A percentile compares a stretch with the other conserved stretches of the same genome.
Conservation (phyloP, 2,329 filamentous ascomycete species). For the Hypoxylon sp. region DNA sequence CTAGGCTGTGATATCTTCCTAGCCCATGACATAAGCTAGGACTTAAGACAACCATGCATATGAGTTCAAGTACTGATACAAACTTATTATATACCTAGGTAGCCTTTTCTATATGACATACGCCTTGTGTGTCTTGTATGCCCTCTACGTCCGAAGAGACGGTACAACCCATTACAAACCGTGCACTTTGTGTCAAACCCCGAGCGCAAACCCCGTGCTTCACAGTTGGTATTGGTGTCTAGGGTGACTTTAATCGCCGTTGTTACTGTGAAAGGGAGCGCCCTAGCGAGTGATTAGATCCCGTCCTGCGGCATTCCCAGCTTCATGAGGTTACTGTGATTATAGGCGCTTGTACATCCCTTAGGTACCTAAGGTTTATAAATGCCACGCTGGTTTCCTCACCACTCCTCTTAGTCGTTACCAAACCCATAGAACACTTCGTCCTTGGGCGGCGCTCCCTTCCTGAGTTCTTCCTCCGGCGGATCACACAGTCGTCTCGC, state of each 20-base stretch:
- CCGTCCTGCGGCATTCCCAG: not conserved
- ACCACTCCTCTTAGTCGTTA: slow-evolving; percentile 20
- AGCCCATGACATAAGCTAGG: not conserved
- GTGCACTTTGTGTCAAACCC: slow-evolving; percentile 16
- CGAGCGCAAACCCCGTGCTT: slow-evolving; percentile 7
- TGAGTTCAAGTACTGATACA: not conserved
- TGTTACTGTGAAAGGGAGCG: not conserved
- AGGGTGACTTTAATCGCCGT: not conserved
- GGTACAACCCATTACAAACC: not conserved
- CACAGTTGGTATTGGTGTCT: not conserved
- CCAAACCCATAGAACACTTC: slow-evolving; percentile 58
- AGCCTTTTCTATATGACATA: not conserved
- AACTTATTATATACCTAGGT: not conserved
- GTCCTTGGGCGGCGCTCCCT: slow-evolving; percentile 64
- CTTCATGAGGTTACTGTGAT: not conserved
- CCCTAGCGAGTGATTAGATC: not conserved
- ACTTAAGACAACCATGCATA: not conserved
- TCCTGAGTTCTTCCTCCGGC: slow-evolving; percentile 58
- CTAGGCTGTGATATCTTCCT: not conserved
- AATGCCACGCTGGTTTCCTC: not conserved
- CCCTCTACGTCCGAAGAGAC: not conserved
- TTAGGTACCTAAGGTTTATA: too few species aligned
- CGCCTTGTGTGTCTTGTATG: not conserved
- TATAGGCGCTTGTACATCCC: not conserved
- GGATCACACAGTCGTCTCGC: slow-evolving; percentile 60